phyloP scores from a whole-genome alignment of 2,329 filamentous ascomycete species.

The Penicillium sp. region DNA sequence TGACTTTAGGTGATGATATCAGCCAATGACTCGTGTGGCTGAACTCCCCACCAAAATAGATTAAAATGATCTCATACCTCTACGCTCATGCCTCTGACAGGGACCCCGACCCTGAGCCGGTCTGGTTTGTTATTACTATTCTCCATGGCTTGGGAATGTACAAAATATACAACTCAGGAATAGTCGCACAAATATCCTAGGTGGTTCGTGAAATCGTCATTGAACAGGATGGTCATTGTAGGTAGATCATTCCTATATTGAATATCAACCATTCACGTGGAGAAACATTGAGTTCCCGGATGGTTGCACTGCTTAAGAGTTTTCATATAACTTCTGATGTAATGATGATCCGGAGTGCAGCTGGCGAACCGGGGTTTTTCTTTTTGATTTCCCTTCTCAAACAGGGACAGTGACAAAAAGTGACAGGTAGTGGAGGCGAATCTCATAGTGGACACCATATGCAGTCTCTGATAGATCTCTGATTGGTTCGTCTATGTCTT shows the following conservation, averaged over 20 bases:
- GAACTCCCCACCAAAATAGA: conserved; percentile 24
- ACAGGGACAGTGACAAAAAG: conserved; percentile 5
- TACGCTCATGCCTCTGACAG: conserved; percentile 2
- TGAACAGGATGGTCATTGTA: neutral
- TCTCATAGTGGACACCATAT: conserved; percentile 1
- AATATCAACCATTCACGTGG: neutral
- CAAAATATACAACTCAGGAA: too few species aligned
- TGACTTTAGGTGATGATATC: neutral
- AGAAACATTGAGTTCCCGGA: neutral
- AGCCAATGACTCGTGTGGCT: conserved; percentile 23
- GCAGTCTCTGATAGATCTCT: neutral
- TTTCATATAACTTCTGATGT: conserved; percentile 16
- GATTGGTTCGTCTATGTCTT: conserved; percentile 10
- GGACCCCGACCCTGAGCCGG: neutral
- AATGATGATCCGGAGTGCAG: conserved; percentile 16
- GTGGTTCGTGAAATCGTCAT: neutral
- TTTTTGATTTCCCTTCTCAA: neutral
- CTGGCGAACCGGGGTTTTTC: conserved; percentile 2
- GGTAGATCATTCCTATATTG: neutral
- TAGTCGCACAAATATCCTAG: neutral
- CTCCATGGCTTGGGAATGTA: neutral
- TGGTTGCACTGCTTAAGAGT: conserved; percentile 9
- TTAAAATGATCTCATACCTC: conserved; percentile 27
- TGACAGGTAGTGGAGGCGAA: conserved; percentile 16
- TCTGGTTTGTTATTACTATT: neutral